Base-by-base conservation (phyloP, 2,329 filamentous ascomycete species). In the Huntiella abstrusa region DNA sequence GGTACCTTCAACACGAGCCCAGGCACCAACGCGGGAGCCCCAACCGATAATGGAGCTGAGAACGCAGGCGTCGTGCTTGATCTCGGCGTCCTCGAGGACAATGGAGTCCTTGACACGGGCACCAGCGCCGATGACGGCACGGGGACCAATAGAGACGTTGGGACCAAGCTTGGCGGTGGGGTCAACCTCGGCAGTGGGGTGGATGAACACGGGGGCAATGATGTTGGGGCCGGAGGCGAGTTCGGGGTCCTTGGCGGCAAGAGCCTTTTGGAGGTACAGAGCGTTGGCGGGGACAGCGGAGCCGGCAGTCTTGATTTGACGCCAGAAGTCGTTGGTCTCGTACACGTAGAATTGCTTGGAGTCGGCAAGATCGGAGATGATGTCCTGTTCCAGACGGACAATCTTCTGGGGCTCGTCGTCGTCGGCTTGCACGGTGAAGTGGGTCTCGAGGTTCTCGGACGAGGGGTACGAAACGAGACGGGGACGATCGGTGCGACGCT, bases 321-420 rank as follows among this genome's bases (percentile, higher is more conserved):
- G 85, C 91, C 91, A 98, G 64, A 98, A 98, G 62, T 96, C 91
- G 68, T 92, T 93, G 54, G 88, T 96, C 69, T 98, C 91, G 62
- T 94, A 83, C 32, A 96, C 91, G 64, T 86, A 96, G 70, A 98
- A 98, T 62, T 91, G 84, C 66, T 93, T 91, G 73, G 77, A 94
- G 64, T 96, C 91, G 51, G 91, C 88, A 57, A 96, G 77, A 58
- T 96, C 88, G 44, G 86, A 82, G 50, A 98, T 73, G 45, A 96
- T 94, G 60, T 98, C 91, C 66, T 96, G 91, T 67, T 98, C 91
- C 48, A 98, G 73, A 45, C 91, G 83, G 55, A 98, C 82, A 43
- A 94, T 84, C 57, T 93, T 80, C 59, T 77, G 88, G 64, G 81
- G 80, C 62, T 73, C 73, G 33, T 85, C 80, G 11, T 83, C 79